Percentiles rank a stretch among this genome's conserved stretches.
phyloP scores from a whole-genome alignment of 176 grass and related monocot genomes.

The Echinochloa phyllopogon region DNA sequence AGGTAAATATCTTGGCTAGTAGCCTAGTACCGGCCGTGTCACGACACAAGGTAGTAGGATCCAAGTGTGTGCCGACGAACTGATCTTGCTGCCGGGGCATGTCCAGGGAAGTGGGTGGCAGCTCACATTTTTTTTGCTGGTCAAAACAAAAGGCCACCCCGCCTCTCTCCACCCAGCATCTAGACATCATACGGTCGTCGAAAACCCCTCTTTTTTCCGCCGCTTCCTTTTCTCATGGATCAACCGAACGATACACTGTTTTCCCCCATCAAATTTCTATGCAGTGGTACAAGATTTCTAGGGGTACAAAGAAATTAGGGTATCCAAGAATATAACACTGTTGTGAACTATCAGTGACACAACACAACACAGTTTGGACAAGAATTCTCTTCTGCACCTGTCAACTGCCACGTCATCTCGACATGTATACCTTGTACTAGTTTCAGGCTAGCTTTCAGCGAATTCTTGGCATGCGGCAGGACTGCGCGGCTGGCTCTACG shows the following conservation, averaged over 20 bases:
- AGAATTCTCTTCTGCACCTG: not conserved
- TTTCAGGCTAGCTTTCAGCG: not conserved
- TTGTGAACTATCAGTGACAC: not conserved
- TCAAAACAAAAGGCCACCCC: slow-evolving; percentile 33
- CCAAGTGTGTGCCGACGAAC: slow-evolving; percentile 35
- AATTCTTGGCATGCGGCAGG: not conserved
- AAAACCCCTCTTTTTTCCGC: not conserved
- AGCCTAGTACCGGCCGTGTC: not conserved
- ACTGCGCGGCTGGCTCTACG: not conserved
- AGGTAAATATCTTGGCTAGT: not conserved
- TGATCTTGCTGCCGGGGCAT: slow-evolving; percentile 34
- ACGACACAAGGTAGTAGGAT: slow-evolving; percentile 50
- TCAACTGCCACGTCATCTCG: not conserved
- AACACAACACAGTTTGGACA: not conserved
- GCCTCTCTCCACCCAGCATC: not conserved
- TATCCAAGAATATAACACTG: not conserved
- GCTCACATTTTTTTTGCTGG: not conserved
- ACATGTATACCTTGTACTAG: not conserved
- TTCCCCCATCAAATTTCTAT: not conserved
- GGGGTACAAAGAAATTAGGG: not conserved
- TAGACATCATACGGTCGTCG: not conserved
- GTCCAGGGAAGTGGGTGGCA: slow-evolving; percentile 39
- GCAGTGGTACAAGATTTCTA: not conserved
- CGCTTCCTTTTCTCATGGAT: not conserved
- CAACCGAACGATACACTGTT: not conserved